Evolutionary conservation across 2,329 filamentous ascomycete species (phyloP).

Genomic region (Epichloe bromicola): DNA sequence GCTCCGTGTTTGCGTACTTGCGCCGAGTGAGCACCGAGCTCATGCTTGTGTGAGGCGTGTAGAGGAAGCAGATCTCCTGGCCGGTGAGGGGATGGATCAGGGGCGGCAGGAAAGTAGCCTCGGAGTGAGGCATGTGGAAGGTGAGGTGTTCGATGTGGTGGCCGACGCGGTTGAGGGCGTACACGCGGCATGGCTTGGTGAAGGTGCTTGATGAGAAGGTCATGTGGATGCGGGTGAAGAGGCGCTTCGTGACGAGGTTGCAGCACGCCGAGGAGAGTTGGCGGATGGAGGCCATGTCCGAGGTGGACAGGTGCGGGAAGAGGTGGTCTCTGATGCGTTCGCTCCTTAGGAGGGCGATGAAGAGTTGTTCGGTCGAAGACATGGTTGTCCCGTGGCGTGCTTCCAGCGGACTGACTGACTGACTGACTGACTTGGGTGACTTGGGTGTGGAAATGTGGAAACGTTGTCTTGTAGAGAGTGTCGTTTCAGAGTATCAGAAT

Average conservation of each 20-base stretch:
- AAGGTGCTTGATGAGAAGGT: slow-evolving; percentile 65
- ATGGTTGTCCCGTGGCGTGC: slow-evolving; percentile 38
- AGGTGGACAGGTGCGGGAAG: slow-evolving; percentile 34
- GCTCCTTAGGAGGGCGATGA: slow-evolving; percentile 44
- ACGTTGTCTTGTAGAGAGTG: neutral
- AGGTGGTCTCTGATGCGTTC: slow-evolving; percentile 36
- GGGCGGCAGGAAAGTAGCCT: slow-evolving; percentile 74
- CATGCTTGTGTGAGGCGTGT: slow-evolving; percentile 61
- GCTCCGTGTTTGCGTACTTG: slow-evolving; percentile 68
- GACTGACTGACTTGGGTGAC: too few relatives aligned
- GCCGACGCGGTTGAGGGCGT: slow-evolving; percentile 65
- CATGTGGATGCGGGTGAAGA: slow-evolving; percentile 57
- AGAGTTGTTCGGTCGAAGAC: slow-evolving; percentile 34
- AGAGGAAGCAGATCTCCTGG: slow-evolving; percentile 67
- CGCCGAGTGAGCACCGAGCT: slow-evolving; percentile 49
- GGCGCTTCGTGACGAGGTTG: slow-evolving; percentile 52
- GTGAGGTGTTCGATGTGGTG: slow-evolving; percentile 65
- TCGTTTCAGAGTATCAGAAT: too few relatives aligned
- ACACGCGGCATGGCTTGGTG: slow-evolving; percentile 57
- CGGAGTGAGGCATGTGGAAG: slow-evolving; percentile 63
- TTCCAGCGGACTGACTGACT: too few relatives aligned
- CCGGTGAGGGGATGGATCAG: slow-evolving; percentile 67
- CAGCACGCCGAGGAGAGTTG: slow-evolving; percentile 58
- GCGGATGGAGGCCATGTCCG: slow-evolving; percentile 47
- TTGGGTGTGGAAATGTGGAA: too few relatives aligned